Evolutionary conservation across 2,329 filamentous ascomycete species (phyloP).

Genomic region (Alternaria viburni): DNA sequence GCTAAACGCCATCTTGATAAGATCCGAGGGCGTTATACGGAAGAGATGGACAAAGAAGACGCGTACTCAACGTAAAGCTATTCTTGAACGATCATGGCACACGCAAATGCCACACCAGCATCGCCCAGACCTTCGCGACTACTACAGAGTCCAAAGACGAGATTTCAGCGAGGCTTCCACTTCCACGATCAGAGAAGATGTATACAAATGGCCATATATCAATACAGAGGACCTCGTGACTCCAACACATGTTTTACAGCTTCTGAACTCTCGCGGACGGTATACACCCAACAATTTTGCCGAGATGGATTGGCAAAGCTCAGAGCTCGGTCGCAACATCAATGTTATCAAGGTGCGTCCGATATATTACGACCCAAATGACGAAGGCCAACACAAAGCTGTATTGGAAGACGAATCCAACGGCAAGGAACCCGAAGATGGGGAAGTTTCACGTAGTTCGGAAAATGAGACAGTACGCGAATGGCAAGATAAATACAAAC

Average conservation of each 20-base stretch:
- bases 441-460: background rate
- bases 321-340: background rate
- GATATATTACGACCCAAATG: background rate
- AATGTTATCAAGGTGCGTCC: background rate
- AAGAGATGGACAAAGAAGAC: background rate
- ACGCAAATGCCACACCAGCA: background rate
- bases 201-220: background rate
- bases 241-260: background rate
- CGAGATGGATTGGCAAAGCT: background rate
- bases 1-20: background rate
- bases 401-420: background rate
- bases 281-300: background rate
- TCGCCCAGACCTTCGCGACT: background rate
- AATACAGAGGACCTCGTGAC: background rate
- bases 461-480: background rate
- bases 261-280: background rate
- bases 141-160: background rate
- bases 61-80: background rate
- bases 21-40: background rate
- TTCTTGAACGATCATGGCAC: background rate
- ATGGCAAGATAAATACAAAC: background rate
- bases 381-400: background rate
- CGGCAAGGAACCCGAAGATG: background rate
- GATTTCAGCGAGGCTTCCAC: background rate
- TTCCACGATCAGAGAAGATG: background rate